Evolutionary conservation across 1,139 yeast species (phyloP), one percentile per base, ranked within the genome.

Genomic region (Neolecta irregularis): DNA sequence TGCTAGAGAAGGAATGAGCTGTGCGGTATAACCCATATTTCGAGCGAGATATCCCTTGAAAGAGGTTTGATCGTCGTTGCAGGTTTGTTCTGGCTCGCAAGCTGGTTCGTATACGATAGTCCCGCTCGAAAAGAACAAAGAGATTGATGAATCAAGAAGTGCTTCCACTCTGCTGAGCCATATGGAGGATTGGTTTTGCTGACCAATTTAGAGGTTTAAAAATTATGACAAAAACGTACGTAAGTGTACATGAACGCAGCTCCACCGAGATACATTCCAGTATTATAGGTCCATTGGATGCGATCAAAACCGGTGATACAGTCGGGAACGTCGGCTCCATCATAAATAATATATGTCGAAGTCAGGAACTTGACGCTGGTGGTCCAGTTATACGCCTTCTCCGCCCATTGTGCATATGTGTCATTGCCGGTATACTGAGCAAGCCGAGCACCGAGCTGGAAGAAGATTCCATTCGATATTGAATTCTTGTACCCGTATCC

Each of bases 401-500:
- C 74, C 9, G 83, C 77, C 55, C 76, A 69, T 4, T 70, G 71
- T 4, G 64, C 61, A 49, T 77, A 79, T 1, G 76, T 60, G 30
- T 61, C 65, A 50, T 76, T 72, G 24, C 63, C 64, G 9, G 85
- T 73, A 57, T 67, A 76, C 42, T 83, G 61, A 4, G 81, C 83
- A 48, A 79, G 66, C 44, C 93, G 64, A 4, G 92, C 83, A 20
- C 78, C 80, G 35, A 79, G 54, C 48, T 74, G 73, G 65, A 79
- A 79, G 41, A 79, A 58, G 48, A 79, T 74, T 3, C 81, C 91
- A 52, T 76, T 79, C 20, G 85, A 68, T 40, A 79, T 76, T 20
- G 83, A 63, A 55, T 79, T 79, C 54, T 79, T 79, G 58, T 79
- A 79, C 50, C 70, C 67, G 53, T 74, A 79, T 35, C 93, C 92